These are phyloP conservation scores for Pyronema domesticum DNA, from an alignment of 495 filamentous ascomycete species.

Conservation along the genomic window DNA sequence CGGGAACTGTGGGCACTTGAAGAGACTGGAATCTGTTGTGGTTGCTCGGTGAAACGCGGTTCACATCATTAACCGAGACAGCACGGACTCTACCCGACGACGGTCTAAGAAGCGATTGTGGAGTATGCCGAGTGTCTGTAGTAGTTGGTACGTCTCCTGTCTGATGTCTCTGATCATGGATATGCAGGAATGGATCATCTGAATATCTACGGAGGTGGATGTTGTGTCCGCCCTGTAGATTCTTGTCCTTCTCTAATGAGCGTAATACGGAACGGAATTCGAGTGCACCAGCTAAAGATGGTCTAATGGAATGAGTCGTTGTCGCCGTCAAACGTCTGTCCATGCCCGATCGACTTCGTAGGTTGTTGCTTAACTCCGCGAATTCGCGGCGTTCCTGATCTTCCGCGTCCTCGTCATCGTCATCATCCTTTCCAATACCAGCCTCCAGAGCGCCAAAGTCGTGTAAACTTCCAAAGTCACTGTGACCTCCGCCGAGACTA, in stretches of 20 bases:
- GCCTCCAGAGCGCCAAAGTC: conserved; percentile 63
- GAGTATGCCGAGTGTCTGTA: not conserved
- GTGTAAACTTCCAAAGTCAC: conserved; percentile 29
- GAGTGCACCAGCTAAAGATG: conserved; percentile 79
- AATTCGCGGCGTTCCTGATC: conserved; percentile 55
- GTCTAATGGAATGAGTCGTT: conserved; percentile 65
- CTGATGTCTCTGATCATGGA: not conserved
- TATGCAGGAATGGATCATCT: conserved; percentile 33
- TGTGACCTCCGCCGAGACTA: conserved; percentile 29
- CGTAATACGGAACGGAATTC: conserved; percentile 84
- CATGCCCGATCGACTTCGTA: conserved; percentile 63
- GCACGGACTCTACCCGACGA: conserved; percentile 30
- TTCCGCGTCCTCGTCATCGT: conserved; percentile 47
- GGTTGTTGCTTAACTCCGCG: conserved; percentile 73
- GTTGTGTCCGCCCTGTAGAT: conserved; percentile 41
- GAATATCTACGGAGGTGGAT: conserved; percentile 57
- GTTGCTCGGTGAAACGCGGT: not conserved
- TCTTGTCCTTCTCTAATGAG: conserved; percentile 60
- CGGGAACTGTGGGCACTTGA: not conserved
- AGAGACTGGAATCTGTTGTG: not conserved
- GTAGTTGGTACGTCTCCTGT: not conserved
- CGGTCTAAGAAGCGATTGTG: conserved; percentile 1
- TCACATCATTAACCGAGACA: conserved; percentile 49
- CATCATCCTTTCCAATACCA: conserved; percentile 32
- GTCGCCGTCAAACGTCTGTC: conserved; percentile 34